phyloP scores from a whole-genome alignment of 495 filamentous ascomycete genomes.

The Talaromyces liani region DNA sequence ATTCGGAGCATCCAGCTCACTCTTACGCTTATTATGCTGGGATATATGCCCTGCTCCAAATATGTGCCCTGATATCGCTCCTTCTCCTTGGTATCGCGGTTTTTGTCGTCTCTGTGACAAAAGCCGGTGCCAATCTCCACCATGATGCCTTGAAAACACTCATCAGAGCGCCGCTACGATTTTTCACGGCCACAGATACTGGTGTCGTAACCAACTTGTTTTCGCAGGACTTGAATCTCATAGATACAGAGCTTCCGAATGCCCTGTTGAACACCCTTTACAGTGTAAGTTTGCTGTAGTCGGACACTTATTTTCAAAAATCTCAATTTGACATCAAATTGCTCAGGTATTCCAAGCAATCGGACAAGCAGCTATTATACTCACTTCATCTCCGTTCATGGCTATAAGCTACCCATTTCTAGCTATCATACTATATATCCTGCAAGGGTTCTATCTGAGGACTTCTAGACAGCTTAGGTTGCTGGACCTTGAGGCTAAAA shows the following conservation, averaged over 20 bases:
- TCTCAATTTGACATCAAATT: background rate
- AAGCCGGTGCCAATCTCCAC: constrained; percentile 11
- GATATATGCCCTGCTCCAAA: constrained; percentile 24
- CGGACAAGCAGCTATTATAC: constrained; percentile 43
- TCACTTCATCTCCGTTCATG: constrained; percentile 35
- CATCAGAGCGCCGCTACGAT: constrained; percentile 34
- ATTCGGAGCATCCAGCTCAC: constrained; percentile 17
- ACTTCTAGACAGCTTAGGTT: constrained; percentile 55
- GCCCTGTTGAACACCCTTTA: constrained; percentile 9
- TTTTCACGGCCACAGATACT: constrained; percentile 39
- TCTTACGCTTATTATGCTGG: constrained; percentile 25
- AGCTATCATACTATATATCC: constrained; percentile 36
- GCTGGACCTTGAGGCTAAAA: constrained; percentile 47
- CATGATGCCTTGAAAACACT: constrained; percentile 10
- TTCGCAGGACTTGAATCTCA: constrained; percentile 52
- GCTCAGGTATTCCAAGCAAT: constrained; percentile 12
- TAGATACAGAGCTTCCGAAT: constrained; percentile 48
- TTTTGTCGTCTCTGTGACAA: constrained; percentile 1
- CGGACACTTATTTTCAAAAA: background rate
- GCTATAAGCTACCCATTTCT: constrained; percentile 44
- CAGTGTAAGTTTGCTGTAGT: constrained; percentile 19
- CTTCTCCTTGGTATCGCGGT: background rate
- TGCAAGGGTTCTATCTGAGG: constrained; percentile 54
- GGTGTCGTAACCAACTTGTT: constrained; percentile 45
- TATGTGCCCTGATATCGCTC: constrained; percentile 14